Evolutionary conservation across 305 asterid species (phyloP), one percentile per base, ranked within the genome.

Genomic region (Fraxinus velutina): DNA sequence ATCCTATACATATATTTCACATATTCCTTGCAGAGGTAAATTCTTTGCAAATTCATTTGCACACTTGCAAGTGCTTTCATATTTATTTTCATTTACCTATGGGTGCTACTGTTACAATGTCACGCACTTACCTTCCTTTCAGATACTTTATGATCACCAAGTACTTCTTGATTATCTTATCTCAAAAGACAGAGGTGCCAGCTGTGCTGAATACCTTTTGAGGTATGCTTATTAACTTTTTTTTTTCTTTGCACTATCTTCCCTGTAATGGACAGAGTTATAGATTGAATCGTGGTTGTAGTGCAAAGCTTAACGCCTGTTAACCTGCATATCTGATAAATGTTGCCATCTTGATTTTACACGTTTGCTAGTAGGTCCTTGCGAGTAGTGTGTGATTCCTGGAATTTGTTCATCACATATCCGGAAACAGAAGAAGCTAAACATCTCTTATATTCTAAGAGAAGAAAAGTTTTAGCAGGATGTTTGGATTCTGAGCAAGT

Each of bases 151-250:
- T 88, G 99, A 96, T 88, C 99, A 96, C 84, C 97, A 94, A 88
- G 98, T 96, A 77, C 97, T 96, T 87, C 94, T 96, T 32, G 99
- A 96, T 87, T 94, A 93, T 89, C 99, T 96, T 57, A 96, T 96
- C 88, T 93, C 98, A 17, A 94, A 91, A 84, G 98, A 96, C 86
- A 80, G 92, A 44, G 98, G 99, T 77, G 92, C 95, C 74, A 86
- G 78, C 80, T 91, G 92, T 79, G 98, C 97, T 70, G 97, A 94
- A 86, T 96, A 93, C 90, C 89, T 94, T 52, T 82, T 96, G 91
- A 91, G 97, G 99, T 92, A 71, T 62, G 87, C 72, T 66, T 66
- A 33, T 27, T 21, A 50, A 75, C 27, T 75, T 72, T 80, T 42
- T 73, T 29, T 75, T 83, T 72, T 0, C 17, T 8, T 21, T 75